Base-by-base conservation (phyloP, 1,284 basidiomycete species). In the Naganishia cerealis region DNA sequence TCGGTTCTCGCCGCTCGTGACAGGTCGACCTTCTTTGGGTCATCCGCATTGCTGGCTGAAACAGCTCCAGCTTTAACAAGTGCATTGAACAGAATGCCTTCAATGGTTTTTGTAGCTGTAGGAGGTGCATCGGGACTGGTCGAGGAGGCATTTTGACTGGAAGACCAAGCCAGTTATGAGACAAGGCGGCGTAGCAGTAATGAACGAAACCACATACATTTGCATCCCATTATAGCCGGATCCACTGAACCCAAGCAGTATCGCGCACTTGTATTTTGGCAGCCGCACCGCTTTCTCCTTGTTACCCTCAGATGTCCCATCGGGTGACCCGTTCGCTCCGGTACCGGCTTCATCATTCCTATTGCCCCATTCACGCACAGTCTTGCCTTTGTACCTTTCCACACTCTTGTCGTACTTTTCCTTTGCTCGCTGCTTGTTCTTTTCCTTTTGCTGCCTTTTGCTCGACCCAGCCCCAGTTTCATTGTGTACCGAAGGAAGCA, bases 1-100 rank as follows among this genome's bases (percentile, higher is more conserved):
- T 99, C 96, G 0, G 96, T 99, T 2, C 96, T 85, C 7, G 96
- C 96, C 2, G 95, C 92, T 46, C 96, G 87, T 54, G 88, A 88
- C 15, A 99, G 85, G 57, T 85, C 87, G 63, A 94, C 90, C 83
- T 98, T 98, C 59, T 87, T 86, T 36, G 93, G 91, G 79, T 97
- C 90, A 70, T 91, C 87, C 0, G 94, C 88, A 75, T 99, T 99
- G 76, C 97, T 94, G 68, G 88, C 84, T 43, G 91, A 94, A 12
- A 99, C 89, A 4, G 92, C 94, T 8, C 94, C 95, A 6, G 89
- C 90, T 72, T 89, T 88, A 48, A 94, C 89, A 67, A 98, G 85
- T 0, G 93, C 92, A 58, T 89, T 86, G 73, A 97, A 99, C 46
- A 99, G 81, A 66, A 88, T 86, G 21, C 92, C 91, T 80, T 99